These are phyloP conservation scores for Fusarium clavum DNA, from an alignment of 2,329 filamentous ascomycete genomes.

Conservation along the genomic window DNA sequence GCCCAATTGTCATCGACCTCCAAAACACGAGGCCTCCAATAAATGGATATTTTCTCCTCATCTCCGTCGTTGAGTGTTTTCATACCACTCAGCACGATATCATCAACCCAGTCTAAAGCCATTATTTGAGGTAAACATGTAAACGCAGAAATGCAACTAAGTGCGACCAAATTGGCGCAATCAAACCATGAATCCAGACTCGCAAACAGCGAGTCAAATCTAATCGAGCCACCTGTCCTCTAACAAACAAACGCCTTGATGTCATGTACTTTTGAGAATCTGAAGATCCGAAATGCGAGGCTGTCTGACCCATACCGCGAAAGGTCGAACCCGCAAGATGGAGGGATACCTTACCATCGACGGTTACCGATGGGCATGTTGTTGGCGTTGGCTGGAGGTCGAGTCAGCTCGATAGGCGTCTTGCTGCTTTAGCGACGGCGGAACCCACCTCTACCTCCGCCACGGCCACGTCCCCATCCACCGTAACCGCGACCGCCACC, in stretches of 20 bases:
- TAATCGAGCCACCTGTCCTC: slow-evolving; percentile 46
- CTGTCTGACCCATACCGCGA: slow-evolving; percentile 28
- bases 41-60: slow-evolving; percentile 13
- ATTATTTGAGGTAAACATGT: slow-evolving; percentile 44
- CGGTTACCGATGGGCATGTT: slow-evolving; percentile 62
- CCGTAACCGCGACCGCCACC: slow-evolving; percentile 80
- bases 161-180: slow-evolving; percentile 38
- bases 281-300: slow-evolving; percentile 33
- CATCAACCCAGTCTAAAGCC: slow-evolving; percentile 47
- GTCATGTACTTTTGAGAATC: slow-evolving; percentile 46
- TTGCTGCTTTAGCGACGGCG: slow-evolving; percentile 50
- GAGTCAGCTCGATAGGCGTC: slow-evolving; percentile 52
- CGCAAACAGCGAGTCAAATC: slow-evolving; percentile 43
- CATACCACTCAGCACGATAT: slow-evolving; percentile 33
- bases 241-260: slow-evolving; percentile 49
- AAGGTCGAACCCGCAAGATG: slow-evolving; percentile 25
- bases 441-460: slow-evolving; percentile 63
- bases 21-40: slow-evolving; percentile 27
- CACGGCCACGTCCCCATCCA: slow-evolving; percentile 76
- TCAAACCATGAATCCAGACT: slow-evolving; percentile 46
- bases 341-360: slow-evolving; percentile 59
- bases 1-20: slow-evolving; percentile 37
- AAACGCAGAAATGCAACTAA: slow-evolving; percentile 33
- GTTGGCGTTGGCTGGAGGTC: slow-evolving; percentile 60
- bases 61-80: slow-evolving; percentile 28